Evolutionary conservation across 257 asterid genomes (phyloP), one percentile per base, ranked within the genome.

Genomic region (Fraxinus pennsylvanica): DNA sequence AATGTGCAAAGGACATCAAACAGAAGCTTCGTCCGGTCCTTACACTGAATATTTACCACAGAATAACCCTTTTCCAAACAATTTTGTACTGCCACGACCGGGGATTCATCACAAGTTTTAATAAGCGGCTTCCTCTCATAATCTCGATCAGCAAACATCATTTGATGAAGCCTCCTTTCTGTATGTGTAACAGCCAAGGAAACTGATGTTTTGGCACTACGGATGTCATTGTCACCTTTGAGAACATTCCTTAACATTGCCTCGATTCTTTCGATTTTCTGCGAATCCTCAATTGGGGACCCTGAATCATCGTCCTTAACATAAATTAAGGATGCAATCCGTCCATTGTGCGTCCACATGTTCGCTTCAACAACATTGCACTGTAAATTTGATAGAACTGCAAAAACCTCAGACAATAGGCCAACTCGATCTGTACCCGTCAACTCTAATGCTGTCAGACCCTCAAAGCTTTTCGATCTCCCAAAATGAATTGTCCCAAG

Each of bases 81-180:
- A 83, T 93, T 91, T 85, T 87, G 92, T 19, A 96, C 97, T 4
- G 84, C 82, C 3, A 96, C 99, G 9, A 76, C 77, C 1, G 92
- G 90, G 9, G 82, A 76, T 17, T 85, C 91, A 1, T 73, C 89
- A n/a, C 86, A 74, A 0, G 84, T 84, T 22, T 71, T 74, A 3
- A 90, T 81, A 0, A 81, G 74, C 9, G 95, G 84, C 80, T 84
- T 85, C 83, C 96, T 76, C 45, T 93, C 98, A 4, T 93, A 96
- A 81, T 96, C 99, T 21, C 98, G 84, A 74, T 96, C 99, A 0
- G 92, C 94, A 75, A 91, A 93, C 99, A 96, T 96, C 97, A 96
- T 85, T 82, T 96, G 99, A 76, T 96, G 99, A 80, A 96, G 99
- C 89, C 99, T 88, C 75, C 99, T 90, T 82, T 96, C 99, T 0